A percentile compares a stretch with the other conserved stretches of the same genome.
Conservation (phyloP, 176 grass and related monocot genomes). For the Cocos nucifera region DNA sequence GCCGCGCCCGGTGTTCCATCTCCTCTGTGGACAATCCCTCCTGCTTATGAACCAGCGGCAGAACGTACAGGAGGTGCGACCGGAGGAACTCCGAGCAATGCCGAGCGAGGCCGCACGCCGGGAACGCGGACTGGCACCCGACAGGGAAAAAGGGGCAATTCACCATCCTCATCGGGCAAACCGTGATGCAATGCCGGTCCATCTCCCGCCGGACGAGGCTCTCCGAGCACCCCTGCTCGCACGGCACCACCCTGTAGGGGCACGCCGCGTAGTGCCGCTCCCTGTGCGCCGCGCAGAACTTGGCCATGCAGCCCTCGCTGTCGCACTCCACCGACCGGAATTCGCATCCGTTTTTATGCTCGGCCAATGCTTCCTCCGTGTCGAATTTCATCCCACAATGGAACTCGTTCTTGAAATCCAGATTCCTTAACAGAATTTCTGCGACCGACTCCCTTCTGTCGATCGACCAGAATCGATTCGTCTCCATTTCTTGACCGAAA, state of each 20-base stretch:
- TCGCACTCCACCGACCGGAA: slow-evolving; percentile 48
- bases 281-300: slow-evolving; percentile 48
- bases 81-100: slow-evolving; percentile 54
- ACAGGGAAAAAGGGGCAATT: slow-evolving; percentile 67
- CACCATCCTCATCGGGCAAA: slow-evolving; percentile 72
- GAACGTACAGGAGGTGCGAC: slow-evolving; percentile 43
- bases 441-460: slow-evolving; percentile 61
- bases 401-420: slow-evolving; percentile 64
- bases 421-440: slow-evolving; percentile 56
- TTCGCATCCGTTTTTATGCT: slow-evolving; percentile 46
- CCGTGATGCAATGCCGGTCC: slow-evolving; percentile 83
- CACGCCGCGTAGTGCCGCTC: slow-evolving; percentile 52
- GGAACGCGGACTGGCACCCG: slow-evolving; percentile 54
- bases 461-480: slow-evolving; percentile 60
- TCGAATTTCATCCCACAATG: slow-evolving; percentile 68
- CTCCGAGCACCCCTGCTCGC: slow-evolving; percentile 63
- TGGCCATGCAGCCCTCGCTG: slow-evolving; percentile 41
- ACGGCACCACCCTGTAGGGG: slow-evolving; percentile 46
- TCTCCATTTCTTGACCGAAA: slow-evolving; percentile 85
- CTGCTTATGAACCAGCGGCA: slow-evolving; percentile 58
- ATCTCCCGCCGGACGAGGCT: slow-evolving; percentile 60
- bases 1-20: slow-evolving; percentile 33
- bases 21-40: slow-evolving; percentile 29
- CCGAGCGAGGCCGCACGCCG: slow-evolving; percentile 36
- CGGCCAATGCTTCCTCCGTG: slow-evolving; percentile 31